Evolutionary conservation across 441 rosid species (phyloP), one percentile per base, ranked within the genome.

Genomic region (Pelargonium citronellum): DNA sequence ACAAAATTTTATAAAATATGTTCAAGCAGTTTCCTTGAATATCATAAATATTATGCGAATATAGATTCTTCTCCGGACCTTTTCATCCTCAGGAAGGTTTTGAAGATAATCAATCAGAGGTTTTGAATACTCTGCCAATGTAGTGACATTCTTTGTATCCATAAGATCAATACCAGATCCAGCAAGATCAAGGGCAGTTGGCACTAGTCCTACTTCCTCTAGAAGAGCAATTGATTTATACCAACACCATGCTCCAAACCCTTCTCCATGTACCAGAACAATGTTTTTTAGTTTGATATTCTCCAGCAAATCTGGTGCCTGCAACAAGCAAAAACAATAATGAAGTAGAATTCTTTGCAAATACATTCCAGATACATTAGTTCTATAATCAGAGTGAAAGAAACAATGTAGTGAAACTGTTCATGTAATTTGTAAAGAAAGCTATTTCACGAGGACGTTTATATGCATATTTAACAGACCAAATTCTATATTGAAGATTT

Each of bases 161-260:
- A 88, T 86, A 69, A 85, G 77, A 74, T 91, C 84, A 67, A 94
- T 88, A 22, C 99, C 99, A 44, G 92, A 87, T 16, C 99, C 99
- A 27, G 83, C 79, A 73, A 94, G 95, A 83, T 91, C 96, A 7
- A 94, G 43, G 13, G 96, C 92, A 24, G 79, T 75, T 22, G 97
- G 92, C 70, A 76, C 77, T 64, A 90, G 80, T 64, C 96, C 92
- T 7, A 81, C 89, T 86, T 94, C 98, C 83, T 94, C 97, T 77
- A 91, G 67, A 37, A 82, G 84, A 72, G 93, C 87, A 73, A 91
- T 80, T 5, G 90, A 85, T 79, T 94, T 91, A 80, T 94, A 94
- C 98, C 98, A 94, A 80, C 97, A 91, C 98, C 98, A 94, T 17
- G 98, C 98, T 60, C 98, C 98, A 84, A 88, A 94, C 0, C 98